Evolutionary conservation across 345 rosid genomes (phyloP), one percentile per base, ranked within the genome.

Genomic region (Microcos paniculata): DNA sequence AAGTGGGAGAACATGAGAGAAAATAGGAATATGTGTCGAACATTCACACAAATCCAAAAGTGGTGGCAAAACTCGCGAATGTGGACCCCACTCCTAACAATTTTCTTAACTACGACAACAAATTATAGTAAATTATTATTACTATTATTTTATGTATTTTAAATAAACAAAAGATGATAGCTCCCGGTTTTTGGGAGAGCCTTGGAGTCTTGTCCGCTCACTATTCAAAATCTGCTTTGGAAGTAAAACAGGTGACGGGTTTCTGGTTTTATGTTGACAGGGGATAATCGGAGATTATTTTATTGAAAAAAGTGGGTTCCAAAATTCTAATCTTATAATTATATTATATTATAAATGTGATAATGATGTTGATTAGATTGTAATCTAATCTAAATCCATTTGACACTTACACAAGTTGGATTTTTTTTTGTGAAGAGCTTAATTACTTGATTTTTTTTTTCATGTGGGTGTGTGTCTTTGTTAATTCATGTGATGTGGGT

Each of bases 121-220:
- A 49, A 49, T 49, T 11, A 4, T 49, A 11, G 40, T 49, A 49
- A 49, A 4, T 48, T 0, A 11, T 49, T 49, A 49, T 11, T 11
- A 49, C 15, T 48, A 48, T 9, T n/a, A n/a, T n/a, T n/a, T n/a
- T n/a, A n/a, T n/a, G n/a, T n/a, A n/a, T n/a, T n/a, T n/a, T n/a
- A n/a, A n/a, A n/a, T n/a, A n/a, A n/a, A n/a, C n/a, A n/a, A n/a
- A n/a, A n/a, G n/a, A n/a, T 62, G 31, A 6, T 19, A 35, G 75
- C 63, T 78, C 80, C 80, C 8, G 76, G 72, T 53, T 75, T 78
- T 59, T 71, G 38, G 82, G 80, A 78, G 45, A 18, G n/a, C 1
- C 49, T 10, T 12, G 2, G 31, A 9, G n/a, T 38, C 3, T 51
- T 51, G 15, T 42, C 1, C 38, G n/a, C n/a, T n/a, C n/a, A n/a